phyloP scores from a whole-genome alignment of 129 eudicot genomes.

The Saussurea involucrata region DNA sequence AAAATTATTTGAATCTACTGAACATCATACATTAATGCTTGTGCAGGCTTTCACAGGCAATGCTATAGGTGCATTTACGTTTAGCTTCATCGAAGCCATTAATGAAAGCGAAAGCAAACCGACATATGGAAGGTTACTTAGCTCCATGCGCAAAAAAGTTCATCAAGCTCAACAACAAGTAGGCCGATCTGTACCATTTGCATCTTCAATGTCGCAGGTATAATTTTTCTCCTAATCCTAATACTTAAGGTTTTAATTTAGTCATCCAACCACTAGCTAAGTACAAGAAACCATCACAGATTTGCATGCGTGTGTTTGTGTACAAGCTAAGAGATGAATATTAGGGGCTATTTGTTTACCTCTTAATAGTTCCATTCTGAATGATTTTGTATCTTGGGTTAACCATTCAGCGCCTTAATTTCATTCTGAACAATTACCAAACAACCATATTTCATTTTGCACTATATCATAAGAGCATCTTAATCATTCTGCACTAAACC shows the following conservation, averaged over 20 bases:
- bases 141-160: conserved; percentile 41
- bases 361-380: too few species aligned
- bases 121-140: conserved; percentile 60
- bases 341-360: too few species aligned
- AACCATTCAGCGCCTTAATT: too few species aligned
- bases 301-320: not conserved
- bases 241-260: not conserved
- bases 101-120: conserved; percentile 41
- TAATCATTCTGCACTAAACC: too few species aligned
- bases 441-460: too few species aligned
- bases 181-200: conserved; percentile 29
- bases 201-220: conserved; percentile 45
- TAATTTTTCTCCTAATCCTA: not conserved
- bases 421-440: too few species aligned
- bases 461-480: too few species aligned
- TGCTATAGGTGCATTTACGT: conserved; percentile 65
- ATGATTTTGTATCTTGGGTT: too few species aligned
- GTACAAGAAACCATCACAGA: not conserved
- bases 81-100: conserved; percentile 56
- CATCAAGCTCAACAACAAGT: conserved; percentile 38
- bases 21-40: not conserved
- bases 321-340: too few species aligned
- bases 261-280: too few species aligned
- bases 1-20: not conserved
- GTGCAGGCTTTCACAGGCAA: conserved; percentile 58